Evolutionary conservation across 2,329 filamentous ascomycete genomes (phyloP), one percentile per base, ranked within the genome.

Genomic region (Colletotrichum costaricense): DNA sequence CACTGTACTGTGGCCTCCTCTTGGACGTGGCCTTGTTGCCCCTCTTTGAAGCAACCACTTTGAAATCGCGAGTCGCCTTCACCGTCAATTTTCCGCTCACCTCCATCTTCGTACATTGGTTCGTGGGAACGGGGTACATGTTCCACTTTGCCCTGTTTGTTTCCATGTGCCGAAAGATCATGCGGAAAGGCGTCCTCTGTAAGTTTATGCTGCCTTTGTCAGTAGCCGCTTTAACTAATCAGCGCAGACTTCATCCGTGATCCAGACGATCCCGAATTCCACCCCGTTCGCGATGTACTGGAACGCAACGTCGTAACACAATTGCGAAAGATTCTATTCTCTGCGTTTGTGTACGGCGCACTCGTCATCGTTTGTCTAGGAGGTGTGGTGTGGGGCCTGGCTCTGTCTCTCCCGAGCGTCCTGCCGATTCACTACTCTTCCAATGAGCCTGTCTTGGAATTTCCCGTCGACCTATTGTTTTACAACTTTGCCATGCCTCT

Each of bases 131-230:
- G 4, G 97, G 95, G 75, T 99, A 99, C 83, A 99, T 99, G 97
- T 99, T 99, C 84, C 97, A 99, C 81, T 99, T 99, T 81, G 97
- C 97, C 5, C 89, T 99, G 3, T 99, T 99, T 80, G 97, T 99
- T 22, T 97, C 95, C 69, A 98, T 99, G 95, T 99, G 97, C 83
- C 93, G 97, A 75, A 98, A 98, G 85, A 98, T 98, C 72, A 94
- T 99, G 93, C 93, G 97, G 75, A 95, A 92, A 77, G 97, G 97
- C 64, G 97, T 99, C 54, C 87, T 99, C 72, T 98, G 93, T 94
- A 87, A 89, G 92, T 88, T 57, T 4, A 5, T 30, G 30, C 8
- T 3, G 2, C 7, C 26, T 22, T 7, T 3, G 35, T 24, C 35
- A 22, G 24, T 35, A 55, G 22, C 69, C 68, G 2, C 46, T 9